phyloP scores from a whole-genome alignment of 257 asterid species.

The Salvia miltiorrhiza region DNA sequence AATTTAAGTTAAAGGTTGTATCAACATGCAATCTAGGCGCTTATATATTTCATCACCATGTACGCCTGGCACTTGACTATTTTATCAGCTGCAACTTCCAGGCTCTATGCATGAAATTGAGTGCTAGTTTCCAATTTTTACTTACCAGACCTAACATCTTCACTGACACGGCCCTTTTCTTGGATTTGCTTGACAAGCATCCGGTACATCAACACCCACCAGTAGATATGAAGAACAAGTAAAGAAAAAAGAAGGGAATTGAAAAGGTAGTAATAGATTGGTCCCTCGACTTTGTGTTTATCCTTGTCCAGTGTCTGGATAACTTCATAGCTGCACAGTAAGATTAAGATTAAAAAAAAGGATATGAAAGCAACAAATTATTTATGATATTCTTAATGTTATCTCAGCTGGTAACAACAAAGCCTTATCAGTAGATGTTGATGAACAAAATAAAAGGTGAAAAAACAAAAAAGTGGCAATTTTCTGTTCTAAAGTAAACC shows the following conservation, averaged over 20 bases:
- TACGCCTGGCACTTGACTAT: background rate
- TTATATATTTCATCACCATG: background rate
- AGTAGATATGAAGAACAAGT: conserved; percentile 89
- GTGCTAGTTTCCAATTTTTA: conserved; percentile 1
- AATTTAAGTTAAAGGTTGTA: background rate
- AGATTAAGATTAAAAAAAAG: background rate
- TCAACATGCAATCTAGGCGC: background rate
- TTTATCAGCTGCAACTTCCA: background rate
- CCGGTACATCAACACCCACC: conserved; percentile 98
- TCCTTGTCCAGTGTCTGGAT: conserved; percentile 66
- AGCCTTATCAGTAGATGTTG: background rate
- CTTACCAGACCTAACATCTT: conserved; percentile 97
- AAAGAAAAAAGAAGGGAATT: conserved; percentile 81
- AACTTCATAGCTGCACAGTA: conserved; percentile 72
- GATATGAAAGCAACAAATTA: background rate
- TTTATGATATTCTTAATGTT: background rate
- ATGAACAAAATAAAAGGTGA: background rate
- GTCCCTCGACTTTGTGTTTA: conserved; percentile 74
- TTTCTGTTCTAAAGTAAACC: background rate
- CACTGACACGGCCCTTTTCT: conserved; percentile 74
- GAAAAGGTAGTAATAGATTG: conserved; percentile 82
- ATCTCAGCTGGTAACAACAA: background rate
- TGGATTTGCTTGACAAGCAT: conserved; percentile 93
- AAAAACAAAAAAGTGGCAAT: background rate
- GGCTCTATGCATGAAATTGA: background rate